Base-by-base conservation (phyloP, 495 filamentous ascomycete genomes). In the Neurospora hispaniola region DNA sequence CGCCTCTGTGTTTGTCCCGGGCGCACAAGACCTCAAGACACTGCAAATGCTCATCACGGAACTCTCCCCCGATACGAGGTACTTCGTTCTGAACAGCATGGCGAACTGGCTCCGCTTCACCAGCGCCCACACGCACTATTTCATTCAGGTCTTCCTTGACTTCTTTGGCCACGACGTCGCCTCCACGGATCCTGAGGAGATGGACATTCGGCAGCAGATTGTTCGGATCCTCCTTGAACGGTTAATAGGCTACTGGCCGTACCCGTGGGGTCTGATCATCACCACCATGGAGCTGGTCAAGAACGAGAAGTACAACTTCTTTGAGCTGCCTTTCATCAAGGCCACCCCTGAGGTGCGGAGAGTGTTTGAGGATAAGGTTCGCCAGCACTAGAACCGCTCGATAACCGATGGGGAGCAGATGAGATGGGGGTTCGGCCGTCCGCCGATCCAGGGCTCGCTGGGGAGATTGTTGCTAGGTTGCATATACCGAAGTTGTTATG, bases 241-340 rank as follows among this genome's bases (percentile, higher is more conserved):
- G 46, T 82, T 97, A 69, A 89, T 95, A 70, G 93, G 94, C 20
- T 93, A 92, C 80, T 93, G 94, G 79, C 96, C 96, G 41, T 96
- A 98, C 80, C 94, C 96, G 16, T 99, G 96, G 96, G 96, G 96
- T 18, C 81, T 98, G 48, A 92, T 98, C 80, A 90, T 97, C 72
- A 97, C 94, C 27, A 86, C 96, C 69, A 83, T 96, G 62, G 96
- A 98, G 83, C 85, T 99, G 66, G 85, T 97, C 72, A 96, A 97
- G 84, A 98, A 97, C 78, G 89, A 90, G 59, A 91, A 88, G 76
- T 94, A 93, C 77, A 87, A 89, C 76, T 95, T 99, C 85, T 99
- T 96, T 86, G 91, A 94, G 54, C 86, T 97, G 74, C 92, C 93
- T 54, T 98, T 97, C 74, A 92, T 97, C 83, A 95, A 96, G 84